These are phyloP conservation scores for Cutaneotrichosporon arboriforme DNA, from an alignment of 1,284 basidiomycete species.

Conservation along the genomic window DNA sequence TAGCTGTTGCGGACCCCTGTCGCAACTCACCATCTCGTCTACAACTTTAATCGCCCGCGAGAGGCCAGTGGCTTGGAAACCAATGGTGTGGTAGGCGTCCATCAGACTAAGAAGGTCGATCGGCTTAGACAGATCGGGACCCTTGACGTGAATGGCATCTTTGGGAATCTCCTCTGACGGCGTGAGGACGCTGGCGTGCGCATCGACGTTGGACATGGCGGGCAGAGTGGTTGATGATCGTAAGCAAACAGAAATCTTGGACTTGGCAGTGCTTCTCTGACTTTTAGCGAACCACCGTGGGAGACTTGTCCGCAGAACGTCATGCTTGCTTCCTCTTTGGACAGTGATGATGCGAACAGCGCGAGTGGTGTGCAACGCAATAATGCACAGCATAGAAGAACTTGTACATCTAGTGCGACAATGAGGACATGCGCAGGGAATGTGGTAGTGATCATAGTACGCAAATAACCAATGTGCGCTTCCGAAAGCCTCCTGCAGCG, in stretches of 20 bases:
- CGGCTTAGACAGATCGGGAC: slow-evolving; percentile 76
- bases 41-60: slow-evolving; percentile 65
- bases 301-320: too few species aligned
- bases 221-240: neutral
- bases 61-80: slow-evolving; percentile 91
- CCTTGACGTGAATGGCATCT: slow-evolving; percentile 67
- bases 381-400: too few species aligned
- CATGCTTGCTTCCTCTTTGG: too few species aligned
- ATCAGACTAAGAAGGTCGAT: slow-evolving; percentile 69
- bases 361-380: too few species aligned
- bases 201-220: slow-evolving; percentile 23
- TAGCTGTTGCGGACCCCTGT: neutral
- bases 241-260: slow-evolving; percentile 4
- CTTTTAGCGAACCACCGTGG: too few species aligned
- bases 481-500: too few species aligned
- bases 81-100: slow-evolving; percentile 76
- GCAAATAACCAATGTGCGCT: too few species aligned
- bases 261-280: too few species aligned
- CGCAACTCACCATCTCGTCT: slow-evolving; percentile 47
- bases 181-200: slow-evolving; percentile 63
- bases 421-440: too few species aligned
- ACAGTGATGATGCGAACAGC: too few species aligned
- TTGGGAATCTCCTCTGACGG: slow-evolving; percentile 72
- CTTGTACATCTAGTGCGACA: too few species aligned
- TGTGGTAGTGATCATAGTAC: too few species aligned